Conservation (phyloP, 192 early-diverging fungal genomes). For the Coemansia umbellata region DNA sequence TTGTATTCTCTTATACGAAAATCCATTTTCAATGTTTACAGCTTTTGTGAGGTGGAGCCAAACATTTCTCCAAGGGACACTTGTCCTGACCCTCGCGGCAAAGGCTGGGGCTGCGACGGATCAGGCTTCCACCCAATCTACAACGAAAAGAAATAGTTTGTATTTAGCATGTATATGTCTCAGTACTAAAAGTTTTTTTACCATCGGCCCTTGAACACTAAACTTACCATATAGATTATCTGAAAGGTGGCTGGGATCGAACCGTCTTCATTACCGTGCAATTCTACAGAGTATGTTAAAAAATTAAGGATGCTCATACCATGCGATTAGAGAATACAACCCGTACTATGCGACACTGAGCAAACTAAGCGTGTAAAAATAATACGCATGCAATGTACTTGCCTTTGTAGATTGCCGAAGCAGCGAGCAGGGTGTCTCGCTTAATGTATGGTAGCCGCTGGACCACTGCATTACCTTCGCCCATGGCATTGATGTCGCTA, state of each 20-base stretch:
- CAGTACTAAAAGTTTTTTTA: not conserved
- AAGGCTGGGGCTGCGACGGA: slow-evolving; percentile 75
- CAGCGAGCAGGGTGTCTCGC: slow-evolving; percentile 81
- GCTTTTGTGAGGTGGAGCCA: slow-evolving; percentile 31
- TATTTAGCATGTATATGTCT: not conserved
- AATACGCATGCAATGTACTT: no score
- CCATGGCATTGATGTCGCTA: slow-evolving; percentile 86
- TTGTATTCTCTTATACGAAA: no score
- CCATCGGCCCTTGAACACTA: no score
- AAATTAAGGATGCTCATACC: slow-evolving; percentile 2
- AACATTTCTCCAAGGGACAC: slow-evolving; percentile 72
- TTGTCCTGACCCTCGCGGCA: slow-evolving; percentile 74
- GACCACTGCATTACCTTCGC: slow-evolving; percentile 87
- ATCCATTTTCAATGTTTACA: no score
- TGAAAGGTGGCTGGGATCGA: slow-evolving; percentile 93
- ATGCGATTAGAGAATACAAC: no score
- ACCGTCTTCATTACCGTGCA: slow-evolving; percentile 87
- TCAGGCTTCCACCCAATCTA: slow-evolving; percentile 95
- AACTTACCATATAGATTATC: slow-evolving; percentile 44
- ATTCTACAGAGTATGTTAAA: slow-evolving; percentile 49
- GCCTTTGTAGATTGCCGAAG: slow-evolving; percentile 85
- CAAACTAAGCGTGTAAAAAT: not conserved
- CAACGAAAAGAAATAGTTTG: slow-evolving; percentile 9
- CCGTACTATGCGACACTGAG: slow-evolving; percentile 61
- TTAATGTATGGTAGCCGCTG: slow-evolving; percentile 65